Conservation (phyloP, 129 eudicot species). For the Helianthus tuberosus region DNA sequence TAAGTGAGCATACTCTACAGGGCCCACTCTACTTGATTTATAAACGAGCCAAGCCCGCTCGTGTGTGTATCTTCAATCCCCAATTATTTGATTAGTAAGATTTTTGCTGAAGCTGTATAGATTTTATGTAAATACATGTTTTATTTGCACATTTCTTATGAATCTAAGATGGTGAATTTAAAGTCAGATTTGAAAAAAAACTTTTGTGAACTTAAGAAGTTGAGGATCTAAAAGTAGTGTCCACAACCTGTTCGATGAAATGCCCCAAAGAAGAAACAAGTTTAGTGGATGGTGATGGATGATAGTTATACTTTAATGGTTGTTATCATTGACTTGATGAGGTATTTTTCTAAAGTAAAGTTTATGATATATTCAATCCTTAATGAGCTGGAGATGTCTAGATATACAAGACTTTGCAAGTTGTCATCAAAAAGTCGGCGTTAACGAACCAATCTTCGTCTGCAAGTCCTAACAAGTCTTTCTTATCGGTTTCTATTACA, state of each 20-base stretch:
- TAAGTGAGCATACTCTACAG: no score
- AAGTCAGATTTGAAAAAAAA: not conserved
- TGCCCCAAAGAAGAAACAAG: not conserved
- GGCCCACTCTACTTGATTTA: no score
- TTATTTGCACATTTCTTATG: no score
- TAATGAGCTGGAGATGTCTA: slow-evolving; percentile 38
- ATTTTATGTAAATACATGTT: no score
- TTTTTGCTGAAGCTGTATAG: no score
- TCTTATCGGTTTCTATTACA: slow-evolving; percentile 15
- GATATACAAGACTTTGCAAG: slow-evolving; percentile 27
- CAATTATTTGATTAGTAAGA: no score
- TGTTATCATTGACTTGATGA: slow-evolving; percentile 35
- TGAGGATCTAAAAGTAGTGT: not conserved
- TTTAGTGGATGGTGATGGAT: slow-evolving; percentile 24
- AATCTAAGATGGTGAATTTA: no score
- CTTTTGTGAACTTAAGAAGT: not conserved
- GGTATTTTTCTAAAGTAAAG: slow-evolving; percentile 22
- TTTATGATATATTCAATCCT: slow-evolving; percentile 27
- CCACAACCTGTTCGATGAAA: not conserved
- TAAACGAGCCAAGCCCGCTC: no score
- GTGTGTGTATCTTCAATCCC: no score
- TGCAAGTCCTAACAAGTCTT: slow-evolving; percentile 12
- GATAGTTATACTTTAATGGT: slow-evolving; percentile 22
- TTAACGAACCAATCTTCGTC: not conserved
- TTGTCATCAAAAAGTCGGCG: slow-evolving; percentile 2